Evolutionary conservation across 306 rosid genomes (phyloP).

Genomic region (Fagus crenata): DNA sequence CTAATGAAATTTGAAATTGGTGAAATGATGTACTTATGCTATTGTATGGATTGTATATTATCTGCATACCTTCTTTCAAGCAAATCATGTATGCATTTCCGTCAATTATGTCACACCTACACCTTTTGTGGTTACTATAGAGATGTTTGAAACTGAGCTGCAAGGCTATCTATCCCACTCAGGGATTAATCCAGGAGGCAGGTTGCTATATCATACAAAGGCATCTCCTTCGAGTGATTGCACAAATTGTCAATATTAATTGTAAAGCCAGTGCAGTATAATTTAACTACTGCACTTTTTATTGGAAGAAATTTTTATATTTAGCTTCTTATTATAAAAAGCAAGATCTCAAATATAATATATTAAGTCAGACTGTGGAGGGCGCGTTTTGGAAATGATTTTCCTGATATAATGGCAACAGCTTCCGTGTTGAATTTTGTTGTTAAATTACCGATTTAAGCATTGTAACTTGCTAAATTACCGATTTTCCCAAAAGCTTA

Average conservation of each 20-base stretch:
- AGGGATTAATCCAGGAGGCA: no score
- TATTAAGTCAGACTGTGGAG: neutral
- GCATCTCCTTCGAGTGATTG: no score
- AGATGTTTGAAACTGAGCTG: no score
- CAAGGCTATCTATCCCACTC: no score
- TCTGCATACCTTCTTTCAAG: neutral
- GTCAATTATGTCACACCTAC: no score
- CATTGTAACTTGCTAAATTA: no score
- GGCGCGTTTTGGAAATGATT: neutral
- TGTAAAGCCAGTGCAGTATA: neutral
- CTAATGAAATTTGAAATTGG: neutral
- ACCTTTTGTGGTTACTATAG: no score
- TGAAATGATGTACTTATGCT: neutral
- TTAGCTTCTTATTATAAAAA: neutral
- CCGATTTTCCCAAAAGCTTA: no score
- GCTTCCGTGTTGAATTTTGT: slow-evolving; percentile 2
- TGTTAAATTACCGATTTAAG: neutral
- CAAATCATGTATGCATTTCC: neutral
- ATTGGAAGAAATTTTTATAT: neutral
- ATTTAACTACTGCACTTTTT: neutral
- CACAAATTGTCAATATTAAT: neutral
- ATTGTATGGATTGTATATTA: neutral
- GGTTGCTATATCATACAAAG: no score
- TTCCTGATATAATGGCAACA: neutral
- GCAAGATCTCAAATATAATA: neutral